Base-by-base conservation (phyloP, 2,329 filamentous ascomycete species). In the Ophiostoma himal-ulmi region DNA sequence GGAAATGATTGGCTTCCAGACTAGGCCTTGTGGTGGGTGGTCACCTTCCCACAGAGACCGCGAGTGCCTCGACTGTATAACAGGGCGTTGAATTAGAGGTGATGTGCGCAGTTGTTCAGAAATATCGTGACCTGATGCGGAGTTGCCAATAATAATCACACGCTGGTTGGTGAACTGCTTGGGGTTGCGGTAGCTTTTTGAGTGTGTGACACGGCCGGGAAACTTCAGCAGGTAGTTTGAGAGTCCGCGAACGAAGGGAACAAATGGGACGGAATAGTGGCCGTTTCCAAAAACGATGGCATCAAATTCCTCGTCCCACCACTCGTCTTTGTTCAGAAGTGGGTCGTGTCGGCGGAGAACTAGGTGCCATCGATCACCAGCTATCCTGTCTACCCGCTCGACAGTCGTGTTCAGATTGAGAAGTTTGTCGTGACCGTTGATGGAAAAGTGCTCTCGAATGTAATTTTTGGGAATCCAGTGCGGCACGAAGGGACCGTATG, bases 61-160 rank as follows among this genome's bases (percentile, higher is more conserved):
- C 1, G 83, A 83, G 78, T 79, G 86, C 74, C 81, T 90, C 80
- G 82, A 92, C 73, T 89, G 78, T n/a, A 95, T 80, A 44, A 88
- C 82, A 2, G 82, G 77, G 65, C 84, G 85, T 2, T 8, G 17
- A 2, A 71, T 62, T 0, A 76, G 72, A 0, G 81, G 82, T 0
- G 77, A 75, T 13, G 77, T 74, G 74, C 97, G 90, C 0, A 85
- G 74, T 77, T 97, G 94, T 1, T 84, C 81, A 17, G 89, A 89
- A 74, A 97, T 92, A 76, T 97, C 94, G 22, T 93, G 81, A 0
- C 93, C 94, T 0, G 92, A 96, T 0, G 93, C 91, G 0, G 91
- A 91, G 75, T 92, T 95, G 5, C 94, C 94, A 0, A 97, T 88
- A 0, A 97, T 84, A 3, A 97, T 79, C 11, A 95, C 91, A 78